Evolutionary conservation across 192 early-diverging fungal genomes (phyloP).

Genomic region (Geranomyces michiganensis): DNA sequence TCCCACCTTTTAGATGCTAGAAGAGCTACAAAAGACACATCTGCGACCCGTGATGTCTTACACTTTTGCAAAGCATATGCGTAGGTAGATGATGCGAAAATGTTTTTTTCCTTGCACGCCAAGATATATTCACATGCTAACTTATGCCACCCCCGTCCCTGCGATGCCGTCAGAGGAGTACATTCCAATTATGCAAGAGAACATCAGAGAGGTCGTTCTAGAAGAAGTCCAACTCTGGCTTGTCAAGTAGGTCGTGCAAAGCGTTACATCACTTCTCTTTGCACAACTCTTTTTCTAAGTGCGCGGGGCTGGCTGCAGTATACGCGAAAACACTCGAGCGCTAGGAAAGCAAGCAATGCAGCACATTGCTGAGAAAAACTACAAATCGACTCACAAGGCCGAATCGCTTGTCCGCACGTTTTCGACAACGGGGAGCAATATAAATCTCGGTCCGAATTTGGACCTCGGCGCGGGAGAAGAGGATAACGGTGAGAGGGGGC

Average conservation of each 20-base stretch:
- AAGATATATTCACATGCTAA: too few relatives aligned
- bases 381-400: constrained; percentile 13
- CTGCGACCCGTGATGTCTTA: constrained; percentile 76
- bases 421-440: constrained; percentile 27
- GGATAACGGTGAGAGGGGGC: constrained; percentile 59
- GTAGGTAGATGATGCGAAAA: constrained; percentile 44
- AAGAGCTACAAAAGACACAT: constrained; percentile 73
- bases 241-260: constrained; percentile 67
- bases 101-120: too few relatives aligned
- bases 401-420: not conserved
- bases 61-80: constrained; percentile 81
- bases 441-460: constrained; percentile 33
- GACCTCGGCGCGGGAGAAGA: constrained; percentile 77
- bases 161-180: constrained; percentile 70
- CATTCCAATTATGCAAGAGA: constrained; percentile 87
- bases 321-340: constrained; percentile 78
- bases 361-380: constrained; percentile 33
- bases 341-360: constrained; percentile 86
- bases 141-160: too few relatives aligned
- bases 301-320: constrained; percentile 40
- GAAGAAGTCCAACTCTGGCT: constrained; percentile 93
- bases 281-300: not conserved
- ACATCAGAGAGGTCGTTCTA: constrained; percentile 81
- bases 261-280: too few relatives aligned
- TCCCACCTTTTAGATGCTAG: constrained; percentile 69